Base-by-base conservation (phyloP, 192 early-diverging fungal genomes). In the Lobosporangium transversale region DNA sequence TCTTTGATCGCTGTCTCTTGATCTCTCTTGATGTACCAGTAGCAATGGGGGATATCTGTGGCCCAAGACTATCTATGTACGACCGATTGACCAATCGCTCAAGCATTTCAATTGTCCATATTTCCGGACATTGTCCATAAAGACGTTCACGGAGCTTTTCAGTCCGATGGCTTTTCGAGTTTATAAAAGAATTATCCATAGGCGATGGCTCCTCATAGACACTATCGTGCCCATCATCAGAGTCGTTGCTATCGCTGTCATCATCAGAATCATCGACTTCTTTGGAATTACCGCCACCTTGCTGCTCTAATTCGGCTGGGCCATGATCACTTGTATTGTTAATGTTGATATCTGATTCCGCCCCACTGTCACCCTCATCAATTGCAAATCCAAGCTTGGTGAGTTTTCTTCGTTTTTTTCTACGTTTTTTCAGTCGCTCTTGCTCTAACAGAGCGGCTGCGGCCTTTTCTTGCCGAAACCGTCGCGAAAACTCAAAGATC, bases 401-500 rank as follows among this genome's bases (percentile, higher is more conserved):
- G 21, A 75, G 52, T n/a, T 32, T 65, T 3, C 63, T 35, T 11
- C 70, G 50, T 35, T 66, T 65, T 4, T 20, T 50, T 44, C 57
- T 53, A 4, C 70, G 57, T 21, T 45, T 51, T 44, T 48, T 61
- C 21, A 66, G 26, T 17, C 35, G 40, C 17, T 29, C 40, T 29
- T 66, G 37, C 40, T 75, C 70, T 2, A 37, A 3, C 0, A 24
- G 32, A 17, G 49, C 51, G 1, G 70, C 70, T 24, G 47, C 62
- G 0, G 49, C 62, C 23, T 75, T 75, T 33, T 65, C 57, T 35
- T 61, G 57, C 18, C 63, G 56, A 29, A 75, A 75, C 1, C 52
- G 57, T 29, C 70, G 49, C 10, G 70, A 75, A 24, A 75, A 75
- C 30, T 75, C 70, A 55, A 75, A 75, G 17, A 75, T 75, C 45